Conservation (phyloP, 441 rosid species). For the Isatis lusitanica region DNA sequence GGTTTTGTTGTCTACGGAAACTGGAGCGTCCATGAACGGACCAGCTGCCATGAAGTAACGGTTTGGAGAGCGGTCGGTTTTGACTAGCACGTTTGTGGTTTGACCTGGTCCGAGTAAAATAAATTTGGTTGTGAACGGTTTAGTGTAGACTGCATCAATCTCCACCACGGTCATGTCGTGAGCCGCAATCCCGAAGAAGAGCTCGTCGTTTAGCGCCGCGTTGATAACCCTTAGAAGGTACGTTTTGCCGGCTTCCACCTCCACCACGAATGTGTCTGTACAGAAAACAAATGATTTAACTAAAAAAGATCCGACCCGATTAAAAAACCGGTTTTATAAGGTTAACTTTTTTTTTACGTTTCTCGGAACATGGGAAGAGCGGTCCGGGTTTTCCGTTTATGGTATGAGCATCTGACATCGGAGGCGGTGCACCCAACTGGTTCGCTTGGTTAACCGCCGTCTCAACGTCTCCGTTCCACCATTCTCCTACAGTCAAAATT, state of each 20-base stretch:
- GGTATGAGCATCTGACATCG: slow-evolving; percentile 57
- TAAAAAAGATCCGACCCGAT: not conserved
- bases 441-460: slow-evolving; percentile 50
- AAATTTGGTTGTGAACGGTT: slow-evolving; percentile 42
- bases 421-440: slow-evolving; percentile 48
- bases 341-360: slow-evolving; percentile 34
- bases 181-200: slow-evolving; percentile 57
- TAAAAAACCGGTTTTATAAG: not conserved
- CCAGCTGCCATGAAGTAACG: slow-evolving; percentile 63
- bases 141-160: slow-evolving; percentile 46
- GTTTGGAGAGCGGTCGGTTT: slow-evolving; percentile 45
- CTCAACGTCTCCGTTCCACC: slow-evolving; percentile 60
- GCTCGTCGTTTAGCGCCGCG: slow-evolving; percentile 69
- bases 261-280: slow-evolving; percentile 45
- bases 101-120: slow-evolving; percentile 48
- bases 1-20: slow-evolving; percentile 56
- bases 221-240: slow-evolving; percentile 43
- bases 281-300: not conserved
- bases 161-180: slow-evolving; percentile 57
- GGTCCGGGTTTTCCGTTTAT: slow-evolving; percentile 63
- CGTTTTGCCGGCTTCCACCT: slow-evolving; percentile 43
- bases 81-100: slow-evolving; percentile 50
- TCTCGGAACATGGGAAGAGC: slow-evolving; percentile 49
- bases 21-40: slow-evolving; percentile 56
- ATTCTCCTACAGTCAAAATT: slow-evolving; percentile 42